Base-by-base conservation (phyloP, 73 alveolate species). In the Symbiodinium pilosum region DNA sequence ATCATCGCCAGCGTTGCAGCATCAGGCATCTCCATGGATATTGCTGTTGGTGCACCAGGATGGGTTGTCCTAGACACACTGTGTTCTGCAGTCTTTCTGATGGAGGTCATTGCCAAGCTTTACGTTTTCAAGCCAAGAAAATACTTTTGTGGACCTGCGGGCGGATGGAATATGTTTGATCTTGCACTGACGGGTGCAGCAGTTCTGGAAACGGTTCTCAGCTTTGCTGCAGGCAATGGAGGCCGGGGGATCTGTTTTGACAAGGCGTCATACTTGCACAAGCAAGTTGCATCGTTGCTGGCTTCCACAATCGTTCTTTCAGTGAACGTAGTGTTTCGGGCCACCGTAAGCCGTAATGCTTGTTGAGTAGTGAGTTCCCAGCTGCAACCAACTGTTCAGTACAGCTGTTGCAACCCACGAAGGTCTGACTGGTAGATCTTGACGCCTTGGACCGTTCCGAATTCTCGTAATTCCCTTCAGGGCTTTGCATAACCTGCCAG, bases 1-100 rank as follows among this genome's bases (percentile, higher is more conserved):
- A 87, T 87, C 64, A 87, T 87, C n/a, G 52, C 69, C 69, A 87
- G 94, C 40, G 41, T 20, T 85, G n/a, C 69, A 54, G 5, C 54
- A 7, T n/a, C 20, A 20, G 95, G 95, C 43, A 68, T 89, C 24
- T 38, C 95, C 87, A 28, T 89, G 95, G 95, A 89, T 73, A 89
- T 69, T 0, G 87, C 69, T 21, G 87, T 73, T 3, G 95, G 40
- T 30, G 69, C 87, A 84, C 14, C 34, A 1, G 95, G 95, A 4
- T 89, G 95, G 95, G 52, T 89, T 1, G 69, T 64, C 24, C 38
- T 89, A 87, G 95, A 89, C 43, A 71, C 38, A 18, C 34, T 34
- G 26, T 59, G 86, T 21, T 86, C 95, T 30, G 36, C 43, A 9
- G 43, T 89, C 26, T 89, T 89, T 30, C 87, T 89, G 34, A 39